Percentiles rank a stretch among this genome's conserved stretches.
These are phyloP conservation scores for Leptographium flavum DNA, from an alignment of 2,329 filamentous ascomycete species.

Conservation along the genomic window DNA sequence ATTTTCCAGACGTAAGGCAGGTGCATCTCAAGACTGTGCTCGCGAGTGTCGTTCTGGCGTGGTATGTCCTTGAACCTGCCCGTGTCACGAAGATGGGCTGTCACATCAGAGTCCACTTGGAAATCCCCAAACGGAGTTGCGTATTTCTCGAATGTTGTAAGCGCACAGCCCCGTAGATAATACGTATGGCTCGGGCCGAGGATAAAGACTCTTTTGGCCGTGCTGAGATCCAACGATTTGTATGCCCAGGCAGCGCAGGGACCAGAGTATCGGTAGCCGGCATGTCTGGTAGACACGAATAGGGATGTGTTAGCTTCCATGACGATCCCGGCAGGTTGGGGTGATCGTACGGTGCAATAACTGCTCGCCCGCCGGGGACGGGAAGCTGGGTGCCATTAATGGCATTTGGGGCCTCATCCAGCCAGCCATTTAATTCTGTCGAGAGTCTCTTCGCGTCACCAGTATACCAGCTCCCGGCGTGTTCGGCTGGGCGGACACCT, in stretches of 20 bases:
- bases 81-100: slow-evolving; percentile 32
- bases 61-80: slow-evolving; percentile 53
- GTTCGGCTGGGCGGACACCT: slow-evolving; percentile 20
- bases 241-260: slow-evolving; percentile 91
- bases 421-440: slow-evolving; percentile 57
- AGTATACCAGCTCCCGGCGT: slow-evolving; percentile 84
- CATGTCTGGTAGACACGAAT: slow-evolving; percentile 50
- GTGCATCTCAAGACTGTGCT: slow-evolving; percentile 96
- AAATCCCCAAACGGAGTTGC: slow-evolving; percentile 63
- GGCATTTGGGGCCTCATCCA: slow-evolving; percentile 54
- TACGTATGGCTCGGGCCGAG: slow-evolving; percentile 87
- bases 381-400: slow-evolving; percentile 51
- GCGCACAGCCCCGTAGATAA: slow-evolving; percentile 61
- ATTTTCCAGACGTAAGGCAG: slow-evolving; percentile 84
- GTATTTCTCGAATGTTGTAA: slow-evolving; percentile 58
- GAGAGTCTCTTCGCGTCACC: slow-evolving; percentile 44
- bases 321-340: not conserved
- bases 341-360: slow-evolving; percentile 76
- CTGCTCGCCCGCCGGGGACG: slow-evolving; percentile 58
- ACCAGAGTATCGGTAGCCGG: slow-evolving; percentile 86
- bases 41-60: slow-evolving; percentile 52
- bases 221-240: slow-evolving; percentile 68
- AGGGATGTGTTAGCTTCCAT: not conserved
- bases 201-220: slow-evolving; percentile 77
- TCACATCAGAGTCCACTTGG: slow-evolving; percentile 43